Evolutionary conservation across 2,329 filamentous ascomycete species (phyloP).

Genomic region (Colletotrichum lentis): DNA sequence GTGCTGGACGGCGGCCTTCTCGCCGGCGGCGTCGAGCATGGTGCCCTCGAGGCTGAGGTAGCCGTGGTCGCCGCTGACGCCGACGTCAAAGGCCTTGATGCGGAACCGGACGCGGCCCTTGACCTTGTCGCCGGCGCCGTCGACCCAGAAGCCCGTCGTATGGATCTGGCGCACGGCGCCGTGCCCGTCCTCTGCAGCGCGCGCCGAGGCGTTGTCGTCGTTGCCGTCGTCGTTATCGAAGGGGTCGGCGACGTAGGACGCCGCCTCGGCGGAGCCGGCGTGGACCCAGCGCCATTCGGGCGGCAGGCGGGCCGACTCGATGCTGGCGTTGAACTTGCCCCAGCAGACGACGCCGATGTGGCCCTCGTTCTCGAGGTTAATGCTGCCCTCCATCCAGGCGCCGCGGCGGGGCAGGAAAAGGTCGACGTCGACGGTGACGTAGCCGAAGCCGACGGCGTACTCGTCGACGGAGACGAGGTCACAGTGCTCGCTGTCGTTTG

Average conservation of each 20-base stretch:
- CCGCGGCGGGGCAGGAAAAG: constrained; percentile 81
- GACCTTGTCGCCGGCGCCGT: constrained; percentile 74
- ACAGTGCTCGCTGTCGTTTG: constrained; percentile 57
- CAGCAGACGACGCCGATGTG: constrained; percentile 90
- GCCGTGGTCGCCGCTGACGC: constrained; percentile 75
- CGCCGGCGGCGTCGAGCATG: constrained; percentile 75
- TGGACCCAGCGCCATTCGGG: constrained; percentile 81
- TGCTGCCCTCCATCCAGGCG: constrained; percentile 77
- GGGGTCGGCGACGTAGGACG: constrained; percentile 49
- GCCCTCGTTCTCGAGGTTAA: constrained; percentile 88
- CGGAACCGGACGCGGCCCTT: constrained; percentile 77
- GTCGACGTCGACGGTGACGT: constrained; percentile 87
- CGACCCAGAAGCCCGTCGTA: constrained; percentile 76
- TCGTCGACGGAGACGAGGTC: constrained; percentile 71
- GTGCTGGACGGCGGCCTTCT: constrained; percentile 60
- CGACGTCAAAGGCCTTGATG: constrained; percentile 86
- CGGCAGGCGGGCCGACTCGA: constrained; percentile 80
- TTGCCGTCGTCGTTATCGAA: constrained; percentile 40
- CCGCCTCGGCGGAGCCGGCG: constrained; percentile 53
- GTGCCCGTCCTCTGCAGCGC: constrained; percentile 57
- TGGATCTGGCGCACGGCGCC: constrained; percentile 63
- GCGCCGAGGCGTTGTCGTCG: constrained; percentile 47
- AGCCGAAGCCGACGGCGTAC: constrained; percentile 85
- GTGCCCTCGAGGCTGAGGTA: constrained; percentile 89
- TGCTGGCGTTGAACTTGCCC: constrained; percentile 90